Evolutionary conservation across 352 stramenopile species (phyloP).

Genomic region (Globisporangium radiosum): DNA sequence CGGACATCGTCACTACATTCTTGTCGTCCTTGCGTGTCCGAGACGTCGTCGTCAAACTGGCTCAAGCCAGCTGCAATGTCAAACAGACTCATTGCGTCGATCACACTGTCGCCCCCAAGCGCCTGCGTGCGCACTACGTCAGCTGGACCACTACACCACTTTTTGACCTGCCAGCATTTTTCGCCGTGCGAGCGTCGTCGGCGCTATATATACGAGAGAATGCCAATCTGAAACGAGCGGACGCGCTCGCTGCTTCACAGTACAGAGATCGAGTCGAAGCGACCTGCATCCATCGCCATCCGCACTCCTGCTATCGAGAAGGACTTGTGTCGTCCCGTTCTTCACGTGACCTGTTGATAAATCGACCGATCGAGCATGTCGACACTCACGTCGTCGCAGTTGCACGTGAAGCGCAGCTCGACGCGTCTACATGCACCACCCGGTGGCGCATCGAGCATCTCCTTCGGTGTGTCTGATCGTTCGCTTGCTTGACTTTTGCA

Average conservation of each 20-base stretch:
- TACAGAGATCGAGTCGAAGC: no score
- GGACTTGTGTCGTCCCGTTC: no score
- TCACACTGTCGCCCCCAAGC: no score
- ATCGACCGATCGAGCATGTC: conserved; percentile 33
- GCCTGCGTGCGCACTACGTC: neutral
- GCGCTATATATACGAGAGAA: no score
- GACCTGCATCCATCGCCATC: no score
- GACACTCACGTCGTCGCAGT: conserved; percentile 68
- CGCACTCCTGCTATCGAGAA: no score
- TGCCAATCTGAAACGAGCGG: no score
- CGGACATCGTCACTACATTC: neutral
- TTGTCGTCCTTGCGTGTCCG: neutral
- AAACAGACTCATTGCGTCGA: conserved; percentile 46
- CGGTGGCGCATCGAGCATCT: conserved; percentile 56
- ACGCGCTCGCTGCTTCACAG: no score
- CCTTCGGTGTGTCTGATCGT: conserved; percentile 38
- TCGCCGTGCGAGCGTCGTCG: no score
- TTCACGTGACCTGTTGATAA: neutral
- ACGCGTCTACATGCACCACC: conserved; percentile 65
- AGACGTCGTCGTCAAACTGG: conserved; percentile 19
- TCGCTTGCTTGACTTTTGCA: neutral
- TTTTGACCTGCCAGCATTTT: no score
- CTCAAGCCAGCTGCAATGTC: conserved; percentile 45
- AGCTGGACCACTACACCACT: no score
- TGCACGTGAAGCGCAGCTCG: conserved; percentile 74